Percentiles rank a stretch among this genome's conserved stretches.
Evolutionary conservation across 177 flowering plant genomes (phyloP).

Genomic region (Tripterygium wilfordii): DNA sequence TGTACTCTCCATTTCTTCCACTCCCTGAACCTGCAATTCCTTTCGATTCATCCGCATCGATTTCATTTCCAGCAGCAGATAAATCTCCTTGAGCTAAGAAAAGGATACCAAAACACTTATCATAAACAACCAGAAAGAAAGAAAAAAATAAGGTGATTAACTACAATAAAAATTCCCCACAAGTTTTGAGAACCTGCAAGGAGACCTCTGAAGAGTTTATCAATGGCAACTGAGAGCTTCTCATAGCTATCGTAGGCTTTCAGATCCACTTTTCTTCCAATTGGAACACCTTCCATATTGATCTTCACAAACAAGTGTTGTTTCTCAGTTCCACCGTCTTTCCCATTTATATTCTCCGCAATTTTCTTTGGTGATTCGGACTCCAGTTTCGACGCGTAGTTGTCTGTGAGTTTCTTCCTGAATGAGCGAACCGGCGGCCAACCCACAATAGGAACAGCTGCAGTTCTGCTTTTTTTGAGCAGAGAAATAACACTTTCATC

Average conservation of each 20-base stretch:
- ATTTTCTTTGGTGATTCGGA: slow-evolving; percentile 23
- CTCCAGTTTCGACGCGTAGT: slow-evolving; percentile 35
- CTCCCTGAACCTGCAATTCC: slow-evolving; percentile 51
- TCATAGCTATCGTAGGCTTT: slow-evolving; percentile 55
- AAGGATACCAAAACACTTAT: too few relatives aligned
- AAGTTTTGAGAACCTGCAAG: slow-evolving; percentile 56
- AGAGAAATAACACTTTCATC: too few relatives aligned
- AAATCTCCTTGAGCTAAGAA: slow-evolving; percentile 72
- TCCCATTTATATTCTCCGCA: too few relatives aligned
- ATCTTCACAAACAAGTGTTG: slow-evolving; percentile 69
- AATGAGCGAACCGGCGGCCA: slow-evolving; percentile 92
- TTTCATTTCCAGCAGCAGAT: slow-evolving; percentile 30
- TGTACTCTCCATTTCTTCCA: slow-evolving; percentile 77
- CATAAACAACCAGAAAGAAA: too few relatives aligned
- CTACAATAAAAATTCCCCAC: too few relatives aligned
- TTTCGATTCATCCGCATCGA: slow-evolving; percentile 32
- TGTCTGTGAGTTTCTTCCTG: slow-evolving; percentile 65
- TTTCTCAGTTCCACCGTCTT: slow-evolving; percentile 14
- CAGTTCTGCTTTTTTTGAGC: slow-evolving; percentile 19
- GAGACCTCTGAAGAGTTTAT: slow-evolving; percentile 65
- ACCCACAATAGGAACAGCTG: slow-evolving; percentile 73
- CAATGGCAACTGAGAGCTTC: slow-evolving; percentile 53
- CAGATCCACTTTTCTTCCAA: slow-evolving; percentile 71
- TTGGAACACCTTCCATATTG: slow-evolving; percentile 80
- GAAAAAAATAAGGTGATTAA: too few relatives aligned